Evolutionary conservation across 768 basidiomycete genomes (phyloP).

Genomic region (Leccinum longicurvipes): DNA sequence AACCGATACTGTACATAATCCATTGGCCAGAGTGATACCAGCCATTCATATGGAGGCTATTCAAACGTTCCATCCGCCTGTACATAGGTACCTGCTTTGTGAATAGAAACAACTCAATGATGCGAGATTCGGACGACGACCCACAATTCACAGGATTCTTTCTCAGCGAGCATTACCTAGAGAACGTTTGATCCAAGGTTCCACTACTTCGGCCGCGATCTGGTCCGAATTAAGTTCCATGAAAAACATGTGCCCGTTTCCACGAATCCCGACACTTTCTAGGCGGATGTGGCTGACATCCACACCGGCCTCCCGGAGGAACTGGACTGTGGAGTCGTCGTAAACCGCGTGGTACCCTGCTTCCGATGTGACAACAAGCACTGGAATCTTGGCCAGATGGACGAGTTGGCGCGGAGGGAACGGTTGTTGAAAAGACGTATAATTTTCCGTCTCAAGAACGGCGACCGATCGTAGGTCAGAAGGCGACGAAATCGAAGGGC

Average conservation of each 20-base stretch:
- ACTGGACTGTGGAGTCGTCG: slow-evolving; percentile 44
- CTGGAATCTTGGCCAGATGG: slow-evolving; percentile 43
- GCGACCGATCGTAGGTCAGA: slow-evolving; percentile 33
- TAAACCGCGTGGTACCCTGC: slow-evolving; percentile 50
- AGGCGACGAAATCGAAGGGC: slow-evolving; percentile 40
- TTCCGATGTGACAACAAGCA: slow-evolving; percentile 48
- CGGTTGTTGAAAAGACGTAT: slow-evolving; percentile 42
- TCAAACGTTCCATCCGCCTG: background rate
- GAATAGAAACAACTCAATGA: background rate
- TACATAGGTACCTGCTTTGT: background rate
- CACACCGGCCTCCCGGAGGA: slow-evolving; percentile 44
- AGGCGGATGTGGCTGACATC: slow-evolving; percentile 40
- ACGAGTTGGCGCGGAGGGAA: slow-evolving; percentile 39
- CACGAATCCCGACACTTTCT: slow-evolving; percentile 43
- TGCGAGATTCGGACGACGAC: background rate
- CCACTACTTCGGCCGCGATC: slow-evolving; percentile 40
- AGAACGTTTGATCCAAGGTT: slow-evolving; percentile 36
- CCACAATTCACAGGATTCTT: background rate
- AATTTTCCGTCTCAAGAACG: slow-evolving; percentile 28
- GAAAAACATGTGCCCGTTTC: slow-evolving; percentile 57
- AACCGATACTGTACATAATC: background rate
- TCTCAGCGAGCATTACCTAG: slow-evolving; percentile 3
- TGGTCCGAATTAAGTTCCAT: slow-evolving; percentile 49
- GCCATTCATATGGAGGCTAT: background rate
- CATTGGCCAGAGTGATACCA: background rate